Evolutionary conservation across 1,284 basidiomycete genomes (phyloP).

Genomic region (Leccinum solheimii): DNA sequence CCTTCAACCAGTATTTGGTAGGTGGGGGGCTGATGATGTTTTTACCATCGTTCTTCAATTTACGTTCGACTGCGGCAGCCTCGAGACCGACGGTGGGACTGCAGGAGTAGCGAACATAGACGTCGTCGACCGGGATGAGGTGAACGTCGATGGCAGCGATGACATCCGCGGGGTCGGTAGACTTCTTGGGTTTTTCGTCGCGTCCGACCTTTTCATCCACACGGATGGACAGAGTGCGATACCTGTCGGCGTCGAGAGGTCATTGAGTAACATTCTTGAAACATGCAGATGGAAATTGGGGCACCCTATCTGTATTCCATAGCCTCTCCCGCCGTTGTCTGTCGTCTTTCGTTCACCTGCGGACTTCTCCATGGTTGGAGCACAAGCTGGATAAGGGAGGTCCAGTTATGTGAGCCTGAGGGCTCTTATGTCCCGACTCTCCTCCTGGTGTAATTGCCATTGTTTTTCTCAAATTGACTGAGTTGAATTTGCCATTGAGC

Average conservation of each 20-base stretch:
- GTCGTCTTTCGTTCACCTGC: background rate
- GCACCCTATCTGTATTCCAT: background rate
- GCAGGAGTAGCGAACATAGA: background rate
- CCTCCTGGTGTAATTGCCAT: background rate
- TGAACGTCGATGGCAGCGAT: background rate
- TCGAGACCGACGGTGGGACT: background rate
- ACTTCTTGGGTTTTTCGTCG: background rate
- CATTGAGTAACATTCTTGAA: background rate
- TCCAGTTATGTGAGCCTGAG: background rate
- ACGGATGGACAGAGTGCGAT: background rate
- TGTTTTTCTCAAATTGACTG: background rate
- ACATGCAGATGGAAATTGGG: background rate
- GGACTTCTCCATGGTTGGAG: background rate
- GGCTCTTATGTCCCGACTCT: background rate
- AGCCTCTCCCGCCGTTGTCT: background rate
- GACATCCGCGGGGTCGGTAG: background rate
- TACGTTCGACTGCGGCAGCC: background rate
- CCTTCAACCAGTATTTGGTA: constrained; percentile 48
- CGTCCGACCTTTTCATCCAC: background rate
- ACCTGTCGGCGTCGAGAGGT: background rate
- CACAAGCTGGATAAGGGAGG: background rate
- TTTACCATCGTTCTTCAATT: background rate
- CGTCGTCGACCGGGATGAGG: background rate
- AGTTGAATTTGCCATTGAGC: background rate
- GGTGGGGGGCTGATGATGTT: constrained; percentile 43